A percentile compares a stretch with the other conserved stretches of the same genome.
These are phyloP conservation scores for Dothistroma pini DNA, from an alignment of 2,329 filamentous ascomycete species.

Conservation along the genomic window DNA sequence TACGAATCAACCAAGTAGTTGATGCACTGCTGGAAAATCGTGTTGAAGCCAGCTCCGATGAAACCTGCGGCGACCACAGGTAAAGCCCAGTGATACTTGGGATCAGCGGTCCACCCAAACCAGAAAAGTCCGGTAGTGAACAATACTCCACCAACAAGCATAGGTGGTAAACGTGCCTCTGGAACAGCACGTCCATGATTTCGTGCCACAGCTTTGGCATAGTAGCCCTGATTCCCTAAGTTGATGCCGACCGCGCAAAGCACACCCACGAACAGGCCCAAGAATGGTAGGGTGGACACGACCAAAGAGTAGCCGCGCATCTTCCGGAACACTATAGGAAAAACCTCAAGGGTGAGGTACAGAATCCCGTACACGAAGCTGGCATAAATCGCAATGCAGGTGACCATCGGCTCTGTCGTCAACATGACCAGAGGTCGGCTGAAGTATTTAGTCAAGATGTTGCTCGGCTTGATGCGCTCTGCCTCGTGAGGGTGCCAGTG, in stretches of 20 bases:
- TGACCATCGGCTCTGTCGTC: constrained; percentile 47
- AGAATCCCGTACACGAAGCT: constrained; percentile 43
- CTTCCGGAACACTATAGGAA: constrained; percentile 47
- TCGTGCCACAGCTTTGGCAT: constrained; percentile 38
- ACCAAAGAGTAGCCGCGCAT: constrained; percentile 43
- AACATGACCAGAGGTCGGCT: constrained; percentile 45
- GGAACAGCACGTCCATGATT: constrained; percentile 36
- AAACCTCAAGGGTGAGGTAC: constrained; percentile 47
- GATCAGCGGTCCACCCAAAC: constrained; percentile 24
- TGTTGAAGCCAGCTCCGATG: constrained; percentile 47
- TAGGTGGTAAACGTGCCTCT: constrained; percentile 42
- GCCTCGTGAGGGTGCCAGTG: constrained; percentile 47
- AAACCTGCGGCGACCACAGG: constrained; percentile 38
- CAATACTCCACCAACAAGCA: constrained; percentile 44
- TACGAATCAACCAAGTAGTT: constrained; percentile 44
- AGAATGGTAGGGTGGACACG: constrained; percentile 42
- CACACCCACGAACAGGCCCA: constrained; percentile 40
- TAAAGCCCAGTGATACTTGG: constrained; percentile 39
- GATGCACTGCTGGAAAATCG: constrained; percentile 48
- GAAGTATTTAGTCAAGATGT: constrained; percentile 44
- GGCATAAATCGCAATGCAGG: constrained; percentile 29
- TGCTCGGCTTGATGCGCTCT: constrained; percentile 40
- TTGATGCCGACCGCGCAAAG: constrained; percentile 41
- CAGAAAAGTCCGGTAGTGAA: constrained; percentile 32
- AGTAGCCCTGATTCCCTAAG: constrained; percentile 48